Base-by-base conservation (phyloP, 148 eudicot species). In the Mesembryanthemum crystallinum region DNA sequence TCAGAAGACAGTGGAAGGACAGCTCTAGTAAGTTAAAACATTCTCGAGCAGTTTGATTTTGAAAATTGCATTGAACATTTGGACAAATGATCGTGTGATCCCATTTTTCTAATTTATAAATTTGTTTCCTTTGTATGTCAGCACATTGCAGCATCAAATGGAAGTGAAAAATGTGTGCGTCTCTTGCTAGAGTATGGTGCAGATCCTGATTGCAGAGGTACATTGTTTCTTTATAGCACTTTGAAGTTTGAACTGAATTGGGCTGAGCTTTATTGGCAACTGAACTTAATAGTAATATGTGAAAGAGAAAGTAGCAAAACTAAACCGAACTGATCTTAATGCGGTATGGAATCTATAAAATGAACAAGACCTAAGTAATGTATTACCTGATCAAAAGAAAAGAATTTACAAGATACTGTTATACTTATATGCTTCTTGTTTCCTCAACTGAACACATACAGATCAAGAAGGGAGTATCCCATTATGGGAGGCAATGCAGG, bases 61-160 rank as follows among this genome's bases (percentile, higher is more conserved):
- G 6, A 35, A 35, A 35, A 68, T 67, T 12, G 51, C 52, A 45
- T 39, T 8, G 15, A 4, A 42, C 17, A 59, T 2, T 59, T 12
- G 25, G 20, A 7, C 45, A 15, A 1, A 45, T 60, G 12, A 13
- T 58, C 13, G 4, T 25, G 6, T 23, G 17, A 7, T 27, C 0
- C 7, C 17, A 12, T 28, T 78, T 15, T 58, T 7, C 60, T 9
- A 24, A 42, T 54, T 14, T 8, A 60, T 73, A 7, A n/a, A 18
- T 25, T 67, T 64, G 55, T 15, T 69, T 69, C 54, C 70, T 28
- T 33, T 17, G 25, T 9, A 64, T 75, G 42, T 49, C 89, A 95
- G 99, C 99, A 92, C 77, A 88, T 92, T 74, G 97, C 98, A 49
- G 94, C 98, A 24, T 87, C 98, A 8, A 83, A 85, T 77, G 98